Evolutionary conservation across 306 rosid genomes (phyloP).

Genomic region (Ammopiptanthus mongolicus): DNA sequence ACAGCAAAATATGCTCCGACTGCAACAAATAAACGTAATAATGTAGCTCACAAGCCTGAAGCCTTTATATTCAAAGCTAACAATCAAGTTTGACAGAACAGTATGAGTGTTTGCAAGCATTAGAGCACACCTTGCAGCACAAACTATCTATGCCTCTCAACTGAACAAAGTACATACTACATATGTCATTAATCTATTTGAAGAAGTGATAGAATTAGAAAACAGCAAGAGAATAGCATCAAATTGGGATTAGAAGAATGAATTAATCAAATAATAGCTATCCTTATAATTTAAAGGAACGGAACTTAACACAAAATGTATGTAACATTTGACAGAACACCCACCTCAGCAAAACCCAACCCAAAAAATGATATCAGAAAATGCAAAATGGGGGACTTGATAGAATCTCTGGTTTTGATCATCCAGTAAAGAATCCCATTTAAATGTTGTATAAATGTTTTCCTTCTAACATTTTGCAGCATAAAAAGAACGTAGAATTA

Average conservation of each 20-base stretch:
- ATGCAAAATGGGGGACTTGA: neutral
- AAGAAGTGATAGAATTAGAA: neutral
- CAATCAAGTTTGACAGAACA: conserved; percentile 3
- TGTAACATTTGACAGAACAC: neutral
- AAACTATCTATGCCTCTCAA: neutral
- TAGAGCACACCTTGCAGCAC: neutral
- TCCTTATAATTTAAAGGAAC: neutral
- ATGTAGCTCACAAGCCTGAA: conserved; percentile 25
- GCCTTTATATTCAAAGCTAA: conserved; percentile 9
- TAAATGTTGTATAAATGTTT: neutral
- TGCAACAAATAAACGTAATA: conserved; percentile 47
- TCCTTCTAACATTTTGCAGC: conserved; percentile 16
- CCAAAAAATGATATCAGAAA: neutral
- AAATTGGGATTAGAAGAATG: neutral
- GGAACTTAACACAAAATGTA: neutral
- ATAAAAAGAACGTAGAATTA: neutral
- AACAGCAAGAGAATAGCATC: neutral
- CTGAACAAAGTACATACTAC: neutral
- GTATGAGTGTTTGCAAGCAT: neutral
- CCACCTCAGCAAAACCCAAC: conserved; percentile 1
- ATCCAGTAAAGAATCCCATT: neutral
- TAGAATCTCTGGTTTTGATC: neutral
- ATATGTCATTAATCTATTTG: neutral
- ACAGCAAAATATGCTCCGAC: conserved; percentile 73
- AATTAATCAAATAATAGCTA: neutral